These are phyloP conservation scores for Pelargonium myrrhifolium DNA, from an alignment of 441 rosid species.

Conservation along the genomic window DNA sequence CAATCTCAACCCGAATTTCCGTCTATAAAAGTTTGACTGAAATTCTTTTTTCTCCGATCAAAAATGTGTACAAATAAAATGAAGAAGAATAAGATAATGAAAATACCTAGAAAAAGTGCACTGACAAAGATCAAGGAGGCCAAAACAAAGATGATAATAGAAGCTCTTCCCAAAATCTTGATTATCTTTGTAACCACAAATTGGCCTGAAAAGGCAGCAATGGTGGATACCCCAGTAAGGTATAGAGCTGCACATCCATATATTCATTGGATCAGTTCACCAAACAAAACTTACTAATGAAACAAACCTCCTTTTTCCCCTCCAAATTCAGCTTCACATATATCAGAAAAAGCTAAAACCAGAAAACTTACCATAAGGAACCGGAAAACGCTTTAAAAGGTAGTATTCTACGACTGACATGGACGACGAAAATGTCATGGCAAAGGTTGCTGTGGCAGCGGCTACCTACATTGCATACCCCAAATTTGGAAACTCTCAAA, in stretches of 20 bases:
- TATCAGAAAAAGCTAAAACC: conserved; percentile 1
- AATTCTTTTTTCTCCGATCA: too few relatives aligned
- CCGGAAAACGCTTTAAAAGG: conserved; percentile 68
- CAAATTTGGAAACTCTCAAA: too few relatives aligned
- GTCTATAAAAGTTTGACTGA: too few relatives aligned
- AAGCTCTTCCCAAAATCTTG: conserved; percentile 47
- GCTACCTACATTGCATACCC: conserved; percentile 47
- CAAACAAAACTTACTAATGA: too few relatives aligned
- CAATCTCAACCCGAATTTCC: too few relatives aligned
- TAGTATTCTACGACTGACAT: conserved; percentile 74
- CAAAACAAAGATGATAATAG: conserved; percentile 62
- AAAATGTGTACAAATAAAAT: neutral
- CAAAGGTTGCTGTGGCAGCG: conserved; percentile 73
- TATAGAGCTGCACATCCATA: conserved; percentile 40
- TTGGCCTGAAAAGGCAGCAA: conserved; percentile 55
- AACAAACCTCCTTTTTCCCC: too few relatives aligned
- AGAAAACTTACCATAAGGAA: conserved; percentile 37
- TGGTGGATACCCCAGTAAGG: conserved; percentile 44
- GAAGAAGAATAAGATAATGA: neutral
- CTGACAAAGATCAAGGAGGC: conserved; percentile 57
- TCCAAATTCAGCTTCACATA: neutral
- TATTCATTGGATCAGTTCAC: neutral
- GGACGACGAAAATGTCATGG: conserved; percentile 68
- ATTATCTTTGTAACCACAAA: conserved; percentile 50
- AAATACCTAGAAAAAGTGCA: conserved; percentile 55